These are phyloP conservation scores for Microbotryum silenes-acaulis DNA, from an alignment of 1,284 basidiomycete genomes.

Conservation along the genomic window DNA sequence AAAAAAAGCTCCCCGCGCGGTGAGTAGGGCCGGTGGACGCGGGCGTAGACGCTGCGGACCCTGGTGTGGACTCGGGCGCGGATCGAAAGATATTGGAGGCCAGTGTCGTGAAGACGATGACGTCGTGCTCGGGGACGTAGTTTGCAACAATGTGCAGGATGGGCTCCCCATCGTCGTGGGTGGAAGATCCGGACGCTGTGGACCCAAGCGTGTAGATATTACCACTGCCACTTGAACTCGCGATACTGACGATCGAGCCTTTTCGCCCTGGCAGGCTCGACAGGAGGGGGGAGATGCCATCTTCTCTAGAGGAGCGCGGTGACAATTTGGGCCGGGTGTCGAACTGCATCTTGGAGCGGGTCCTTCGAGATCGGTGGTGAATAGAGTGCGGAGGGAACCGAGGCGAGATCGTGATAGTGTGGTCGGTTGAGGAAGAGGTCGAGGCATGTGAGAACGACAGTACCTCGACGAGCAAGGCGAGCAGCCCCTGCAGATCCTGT, in stretches of 20 bases:
- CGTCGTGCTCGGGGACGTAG: neutral
- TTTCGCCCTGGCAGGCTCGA: no score
- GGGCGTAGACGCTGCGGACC: no score
- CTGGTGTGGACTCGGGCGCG: no score
- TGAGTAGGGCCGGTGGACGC: no score
- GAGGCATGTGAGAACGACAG: neutral
- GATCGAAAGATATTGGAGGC: neutral
- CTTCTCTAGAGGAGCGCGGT: neutral
- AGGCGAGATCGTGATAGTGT: neutral
- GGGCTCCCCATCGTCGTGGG: slow-evolving; percentile 1
- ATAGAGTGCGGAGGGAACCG: neutral
- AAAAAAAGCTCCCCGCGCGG: no score
- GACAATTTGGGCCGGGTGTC: neutral
- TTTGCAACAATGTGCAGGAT: slow-evolving; percentile 14
- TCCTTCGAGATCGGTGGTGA: neutral
- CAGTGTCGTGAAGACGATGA: slow-evolving; percentile 8
- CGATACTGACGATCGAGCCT: no score
- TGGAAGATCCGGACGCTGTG: neutral
- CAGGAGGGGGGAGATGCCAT: no score
- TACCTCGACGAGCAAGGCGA: slow-evolving; percentile 11
- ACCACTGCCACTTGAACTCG: no score
- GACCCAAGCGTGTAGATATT: neutral
- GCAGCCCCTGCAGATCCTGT: slow-evolving; percentile 3
- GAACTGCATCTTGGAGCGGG: neutral
- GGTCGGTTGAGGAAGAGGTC: slow-evolving; percentile 3